Evolutionary conservation across 1,139 yeast species (phyloP), one percentile per base, ranked within the genome.

Genomic region (Yamadazyma epiphylla): DNA sequence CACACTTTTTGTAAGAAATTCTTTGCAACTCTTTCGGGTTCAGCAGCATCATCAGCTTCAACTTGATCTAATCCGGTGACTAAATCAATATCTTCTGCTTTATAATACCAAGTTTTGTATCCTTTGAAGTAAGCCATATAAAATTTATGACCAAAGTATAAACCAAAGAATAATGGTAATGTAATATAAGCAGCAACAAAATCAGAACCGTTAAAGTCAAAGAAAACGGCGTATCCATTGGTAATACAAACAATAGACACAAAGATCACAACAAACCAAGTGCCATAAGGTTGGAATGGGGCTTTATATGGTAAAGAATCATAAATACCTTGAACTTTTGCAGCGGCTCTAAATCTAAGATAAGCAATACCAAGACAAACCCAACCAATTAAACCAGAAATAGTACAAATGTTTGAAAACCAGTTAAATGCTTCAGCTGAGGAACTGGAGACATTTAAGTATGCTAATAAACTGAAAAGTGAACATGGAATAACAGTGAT

Each of bases 331-430:
- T 70, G 69, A 42, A 39, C 55, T 4, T 40, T 44, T 38, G 74
- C 57, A 13, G 79, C 82, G 44, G 63, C 68, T 55, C 77, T 71
- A 66, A 72, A 75, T 51, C 79, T 64, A 28, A 74, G 38, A 43
- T 74, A 73, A 22, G 76, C 61, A 27, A 64, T 50, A 15, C 68
- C 49, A 23, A 71, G 61, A 31, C 64, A 64, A 32, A 80, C 61
- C 91, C 91, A 83, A 25, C 84, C 74, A 35, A 82, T 52, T 30
- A 82, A 66, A 32, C 89, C 89, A 28, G 82, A 77, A 40, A 81
- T 77, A 19, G 88, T 77, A 27, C 80, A 81, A 39, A 80, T 77
- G 49, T 80, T 80, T 32, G 82, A 80, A 40, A 83, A 77, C 66
- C 84, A 80, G 31, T 58, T 61, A 55, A 83, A 82, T 12, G 79